A percentile compares a stretch with the other conserved stretches of the same genome.
These are phyloP conservation scores for Boletus rex-veris DNA, from an alignment of 768 basidiomycete genomes.

Conservation along the genomic window DNA sequence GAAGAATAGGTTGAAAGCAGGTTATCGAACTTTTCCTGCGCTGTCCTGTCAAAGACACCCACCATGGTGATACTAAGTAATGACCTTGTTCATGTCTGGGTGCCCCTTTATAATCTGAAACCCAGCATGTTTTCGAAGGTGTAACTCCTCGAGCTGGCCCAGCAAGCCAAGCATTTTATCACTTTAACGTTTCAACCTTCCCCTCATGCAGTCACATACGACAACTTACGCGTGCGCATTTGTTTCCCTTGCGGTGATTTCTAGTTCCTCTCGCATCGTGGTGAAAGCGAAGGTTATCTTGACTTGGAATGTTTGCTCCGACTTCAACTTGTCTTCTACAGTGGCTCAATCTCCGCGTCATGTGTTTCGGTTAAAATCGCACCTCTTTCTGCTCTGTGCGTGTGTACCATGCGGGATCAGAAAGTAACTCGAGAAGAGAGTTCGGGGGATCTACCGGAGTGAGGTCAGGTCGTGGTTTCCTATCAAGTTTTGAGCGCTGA, in stretches of 20 bases:
- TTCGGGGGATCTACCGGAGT: slow-evolving; percentile 9
- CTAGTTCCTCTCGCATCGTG: slow-evolving; percentile 8
- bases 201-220: not conserved
- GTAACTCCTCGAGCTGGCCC: slow-evolving; percentile 21
- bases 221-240: slow-evolving; percentile 26
- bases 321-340: slow-evolving; percentile 8
- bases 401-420: not conserved
- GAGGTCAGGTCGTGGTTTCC: slow-evolving; percentile 7
- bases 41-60: slow-evolving; percentile 5
- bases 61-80: not conserved
- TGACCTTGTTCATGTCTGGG: slow-evolving; percentile 17
- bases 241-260: slow-evolving; percentile 23
- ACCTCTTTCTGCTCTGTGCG: slow-evolving; percentile 16
- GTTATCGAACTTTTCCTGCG: slow-evolving; percentile 22
- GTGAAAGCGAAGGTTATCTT: slow-evolving; percentile 18
- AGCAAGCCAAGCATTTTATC: slow-evolving; percentile 19
- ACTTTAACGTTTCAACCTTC: slow-evolving; percentile 8
- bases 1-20: slow-evolving; percentile 23
- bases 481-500: not conserved
- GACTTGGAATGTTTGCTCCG: slow-evolving; percentile 22
- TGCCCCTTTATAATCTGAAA: slow-evolving; percentile 7
- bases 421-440: not conserved
- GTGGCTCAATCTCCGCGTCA: not conserved
- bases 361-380: not conserved
- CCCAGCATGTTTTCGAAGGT: slow-evolving; percentile 10